These are phyloP conservation scores for Kwoniella sp. DNA, from an alignment of 768 basidiomycete genomes.

Conservation along the genomic window DNA sequence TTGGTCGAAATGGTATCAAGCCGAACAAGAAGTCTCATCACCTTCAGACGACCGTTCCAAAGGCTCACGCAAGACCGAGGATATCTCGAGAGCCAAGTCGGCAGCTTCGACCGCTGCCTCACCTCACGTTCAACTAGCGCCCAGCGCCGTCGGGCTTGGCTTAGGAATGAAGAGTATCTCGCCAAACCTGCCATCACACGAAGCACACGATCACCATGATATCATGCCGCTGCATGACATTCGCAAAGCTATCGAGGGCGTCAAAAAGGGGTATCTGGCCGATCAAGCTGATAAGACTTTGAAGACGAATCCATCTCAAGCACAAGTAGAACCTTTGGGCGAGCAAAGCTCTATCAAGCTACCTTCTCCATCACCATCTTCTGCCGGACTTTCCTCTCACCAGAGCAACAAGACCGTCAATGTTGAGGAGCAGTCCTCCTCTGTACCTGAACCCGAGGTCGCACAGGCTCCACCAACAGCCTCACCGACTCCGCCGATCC, in stretches of 20 bases:
- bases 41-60: too few relatives aligned
- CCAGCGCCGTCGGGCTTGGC: background rate
- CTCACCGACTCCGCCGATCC: too few relatives aligned
- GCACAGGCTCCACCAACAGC: too few relatives aligned
- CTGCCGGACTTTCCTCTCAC: too few relatives aligned
- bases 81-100: too few relatives aligned
- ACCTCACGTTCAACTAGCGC: background rate
- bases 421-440: background rate
- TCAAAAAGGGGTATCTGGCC: constrained; percentile 9
- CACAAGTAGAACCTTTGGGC: too few relatives aligned
- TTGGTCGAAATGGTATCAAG: background rate
- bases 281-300: background rate
- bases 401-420: too few relatives aligned
- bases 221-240: constrained; percentile 14
- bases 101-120: background rate
- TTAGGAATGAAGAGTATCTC: background rate
- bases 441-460: background rate
- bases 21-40: too few relatives aligned
- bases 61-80: too few relatives aligned
- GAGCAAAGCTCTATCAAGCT: too few relatives aligned
- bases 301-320: background rate
- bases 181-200: background rate
- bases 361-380: too few relatives aligned
- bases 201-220: background rate
- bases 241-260: constrained; percentile 5